Conservation (phyloP, 108 stramenopile species). For the Skeletonema tropicum region DNA sequence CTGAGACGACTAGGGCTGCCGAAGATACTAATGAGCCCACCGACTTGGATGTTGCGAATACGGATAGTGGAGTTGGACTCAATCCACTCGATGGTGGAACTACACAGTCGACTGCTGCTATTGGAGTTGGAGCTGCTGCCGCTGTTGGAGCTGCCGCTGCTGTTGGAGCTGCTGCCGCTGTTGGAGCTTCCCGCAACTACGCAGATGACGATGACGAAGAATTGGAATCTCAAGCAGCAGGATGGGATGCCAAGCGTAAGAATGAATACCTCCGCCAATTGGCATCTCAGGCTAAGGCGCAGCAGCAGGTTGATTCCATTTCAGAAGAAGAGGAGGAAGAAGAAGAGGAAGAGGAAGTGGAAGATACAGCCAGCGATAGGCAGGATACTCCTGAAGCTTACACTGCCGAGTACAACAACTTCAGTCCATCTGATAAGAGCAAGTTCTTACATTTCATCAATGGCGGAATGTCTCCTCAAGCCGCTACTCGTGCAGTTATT, state of each 20-base stretch:
- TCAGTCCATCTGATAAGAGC: conserved; percentile 70
- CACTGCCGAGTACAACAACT: conserved; percentile 60
- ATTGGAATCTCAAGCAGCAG: conserved; percentile 37
- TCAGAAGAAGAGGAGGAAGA: neutral
- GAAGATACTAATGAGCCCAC: neutral
- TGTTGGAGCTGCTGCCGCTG: neutral
- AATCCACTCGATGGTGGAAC: neutral
- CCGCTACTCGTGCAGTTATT: conserved; percentile 20
- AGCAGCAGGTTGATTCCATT: conserved; percentile 28
- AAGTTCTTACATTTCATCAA: conserved; percentile 79
- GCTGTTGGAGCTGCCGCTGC: neutral
- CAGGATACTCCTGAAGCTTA: conserved; percentile 6
- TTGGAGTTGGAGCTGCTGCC: neutral
- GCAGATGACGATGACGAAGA: conserved; percentile 33
- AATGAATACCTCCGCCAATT: conserved; percentile 58
- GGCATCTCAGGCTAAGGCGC: conserved; percentile 60
- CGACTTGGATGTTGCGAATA: conserved; percentile 1
- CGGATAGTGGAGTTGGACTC: neutral
- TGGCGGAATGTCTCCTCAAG: conserved; percentile 59
- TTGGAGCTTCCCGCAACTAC: neutral
- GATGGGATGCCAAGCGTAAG: conserved; percentile 41
- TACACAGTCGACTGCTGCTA: neutral
- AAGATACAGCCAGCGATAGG: neutral
- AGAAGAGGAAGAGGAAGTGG: neutral
- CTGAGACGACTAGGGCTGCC: conserved; percentile 4